A percentile compares a stretch with the other conserved stretches of the same genome.
phyloP scores from a whole-genome alignment of 306 rosid genomes.

The Citrullus colocynthis region DNA sequence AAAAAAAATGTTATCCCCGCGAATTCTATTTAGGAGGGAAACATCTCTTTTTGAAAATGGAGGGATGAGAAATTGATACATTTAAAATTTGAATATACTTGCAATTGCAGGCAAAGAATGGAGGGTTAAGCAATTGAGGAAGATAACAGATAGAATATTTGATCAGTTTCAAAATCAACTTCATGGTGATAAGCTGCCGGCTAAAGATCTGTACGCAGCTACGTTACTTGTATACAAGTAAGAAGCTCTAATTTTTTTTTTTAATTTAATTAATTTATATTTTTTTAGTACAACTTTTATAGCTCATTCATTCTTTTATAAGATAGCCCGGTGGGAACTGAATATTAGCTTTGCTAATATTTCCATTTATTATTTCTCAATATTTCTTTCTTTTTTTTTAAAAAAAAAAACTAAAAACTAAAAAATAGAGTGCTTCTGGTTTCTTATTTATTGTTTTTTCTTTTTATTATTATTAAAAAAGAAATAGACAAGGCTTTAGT shows the following conservation, averaged over 20 bases:
- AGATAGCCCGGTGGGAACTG: neutral
- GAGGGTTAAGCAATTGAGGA: constrained; percentile 43
- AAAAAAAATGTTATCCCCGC: too few relatives aligned
- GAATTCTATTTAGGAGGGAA: too few relatives aligned
- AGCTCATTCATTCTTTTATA: neutral
- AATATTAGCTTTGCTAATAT: too few relatives aligned
- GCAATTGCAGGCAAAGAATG: constrained; percentile 57
- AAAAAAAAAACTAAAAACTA: neutral
- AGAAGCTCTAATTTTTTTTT: constrained; percentile 10
- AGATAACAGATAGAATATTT: constrained; percentile 51
- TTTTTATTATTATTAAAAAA: too few relatives aligned
- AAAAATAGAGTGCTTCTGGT: neutral
- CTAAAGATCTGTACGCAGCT: constrained; percentile 68
- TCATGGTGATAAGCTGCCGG: constrained; percentile 19
- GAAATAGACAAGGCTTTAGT: neutral
- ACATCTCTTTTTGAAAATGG: neutral
- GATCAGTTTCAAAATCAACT: constrained; percentile 15
- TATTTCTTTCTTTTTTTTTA: too few relatives aligned
- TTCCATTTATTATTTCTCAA: neutral
- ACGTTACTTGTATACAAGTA: constrained; percentile 84
- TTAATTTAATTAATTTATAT: too few relatives aligned
- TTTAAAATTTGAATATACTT: neutral
- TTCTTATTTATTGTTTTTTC: neutral
- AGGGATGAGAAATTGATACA: neutral
- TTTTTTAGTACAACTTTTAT: neutral